These are phyloP conservation scores for Rubus parviflorus DNA, from an alignment of 306 rosid genomes.

Conservation along the genomic window DNA sequence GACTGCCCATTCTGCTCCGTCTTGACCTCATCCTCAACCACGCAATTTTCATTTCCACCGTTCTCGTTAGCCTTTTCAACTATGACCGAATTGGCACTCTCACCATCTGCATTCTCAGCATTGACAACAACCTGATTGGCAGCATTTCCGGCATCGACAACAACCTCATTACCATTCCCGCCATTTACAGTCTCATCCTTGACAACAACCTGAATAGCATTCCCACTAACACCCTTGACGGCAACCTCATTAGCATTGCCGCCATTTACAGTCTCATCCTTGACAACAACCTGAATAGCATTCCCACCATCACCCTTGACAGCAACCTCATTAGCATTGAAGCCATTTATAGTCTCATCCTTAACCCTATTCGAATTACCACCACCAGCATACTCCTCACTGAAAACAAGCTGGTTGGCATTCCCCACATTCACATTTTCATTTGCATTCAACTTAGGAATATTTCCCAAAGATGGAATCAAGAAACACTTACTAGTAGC, in stretches of 20 bases:
- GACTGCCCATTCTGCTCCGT: conserved; percentile 20
- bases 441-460: not conserved
- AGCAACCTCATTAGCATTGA: not conserved
- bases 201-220: not conserved
- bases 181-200: conserved; percentile 6
- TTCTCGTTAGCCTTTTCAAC: not conserved
- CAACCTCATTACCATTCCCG: conserved; percentile 5
- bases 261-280: conserved; percentile 9
- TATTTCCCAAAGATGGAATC: conserved; percentile 33
- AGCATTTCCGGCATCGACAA: not conserved
- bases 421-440: not conserved
- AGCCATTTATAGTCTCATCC: not conserved
- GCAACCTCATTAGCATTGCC: not conserved
- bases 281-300: not conserved
- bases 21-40: conserved; percentile 28
- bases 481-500: conserved; percentile 46
- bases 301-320: conserved; percentile 3
- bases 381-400: conserved; percentile 1
- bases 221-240: conserved; percentile 2
- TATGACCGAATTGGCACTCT: not conserved
- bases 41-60: conserved; percentile 22
- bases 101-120: not conserved
- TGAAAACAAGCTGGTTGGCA: not conserved
- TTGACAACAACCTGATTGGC: not conserved
- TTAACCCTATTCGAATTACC: not conserved